These are phyloP conservation scores for Hypoxylon sp. DNA, from an alignment of 2,329 filamentous ascomycete species.

Conservation along the genomic window DNA sequence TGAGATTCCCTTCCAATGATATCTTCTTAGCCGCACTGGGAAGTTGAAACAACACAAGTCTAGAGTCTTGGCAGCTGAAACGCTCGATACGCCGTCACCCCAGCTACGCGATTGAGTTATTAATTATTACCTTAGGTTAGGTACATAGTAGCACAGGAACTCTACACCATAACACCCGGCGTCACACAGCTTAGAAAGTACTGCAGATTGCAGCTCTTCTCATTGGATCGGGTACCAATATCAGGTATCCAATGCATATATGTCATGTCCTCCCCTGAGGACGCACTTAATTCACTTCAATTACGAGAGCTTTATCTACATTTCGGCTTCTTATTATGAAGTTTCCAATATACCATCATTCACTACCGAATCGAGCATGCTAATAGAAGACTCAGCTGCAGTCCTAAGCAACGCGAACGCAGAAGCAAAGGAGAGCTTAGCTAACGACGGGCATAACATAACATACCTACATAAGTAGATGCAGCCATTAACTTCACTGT, in stretches of 20 bases:
- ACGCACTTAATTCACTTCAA: background rate
- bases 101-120: constrained; percentile 9
- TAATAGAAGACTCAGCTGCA: no score
- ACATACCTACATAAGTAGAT: no score
- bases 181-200: background rate
- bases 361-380: no score
- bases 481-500: no score
- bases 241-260: background rate
- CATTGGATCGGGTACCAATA: constrained; percentile 1
- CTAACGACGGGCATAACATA: no score
- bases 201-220: background rate
- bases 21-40: constrained; percentile 30
- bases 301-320: no score
- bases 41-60: constrained; percentile 40
- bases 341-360: no score
- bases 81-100: constrained; percentile 10
- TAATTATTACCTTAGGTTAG: background rate
- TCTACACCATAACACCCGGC: background rate
- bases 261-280: background rate
- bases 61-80: constrained; percentile 45
- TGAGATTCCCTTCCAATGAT: background rate
- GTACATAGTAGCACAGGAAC: background rate
- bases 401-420: no score
- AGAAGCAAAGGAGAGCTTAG: no score
- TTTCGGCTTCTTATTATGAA: no score